Conservation (phyloP, 192 early-diverging fungal genomes). For the Pilaira anomala region DNA sequence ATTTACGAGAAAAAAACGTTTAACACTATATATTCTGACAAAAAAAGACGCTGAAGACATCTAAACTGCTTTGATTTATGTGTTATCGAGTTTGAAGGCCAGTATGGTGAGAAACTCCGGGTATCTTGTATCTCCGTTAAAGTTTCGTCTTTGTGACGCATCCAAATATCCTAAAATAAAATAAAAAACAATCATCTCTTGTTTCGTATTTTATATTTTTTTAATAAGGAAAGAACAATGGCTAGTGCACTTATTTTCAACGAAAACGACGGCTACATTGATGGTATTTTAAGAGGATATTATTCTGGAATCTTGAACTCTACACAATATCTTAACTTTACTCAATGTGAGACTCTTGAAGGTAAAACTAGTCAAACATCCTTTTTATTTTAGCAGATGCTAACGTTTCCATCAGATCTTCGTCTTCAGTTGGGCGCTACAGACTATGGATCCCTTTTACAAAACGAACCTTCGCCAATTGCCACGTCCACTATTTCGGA, state of each 20-base stretch:
- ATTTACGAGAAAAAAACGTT: too few species aligned
- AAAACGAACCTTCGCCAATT: slow-evolving; percentile 95
- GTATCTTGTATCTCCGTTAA: too few species aligned
- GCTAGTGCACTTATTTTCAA: slow-evolving; percentile 66
- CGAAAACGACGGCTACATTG: slow-evolving; percentile 86
- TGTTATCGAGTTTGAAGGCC: too few species aligned
- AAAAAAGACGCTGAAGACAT: too few species aligned
- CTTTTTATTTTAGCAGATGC: neutral
- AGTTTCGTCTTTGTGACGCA: too few species aligned
- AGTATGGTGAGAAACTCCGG: too few species aligned
- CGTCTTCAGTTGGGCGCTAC: slow-evolving; percentile 93
- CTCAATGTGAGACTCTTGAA: slow-evolving; percentile 97
- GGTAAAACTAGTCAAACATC: slow-evolving; percentile 43
- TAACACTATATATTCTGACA: too few species aligned
- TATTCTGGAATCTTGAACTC: slow-evolving; percentile 79
- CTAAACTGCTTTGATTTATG: too few species aligned
- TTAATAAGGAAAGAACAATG: slow-evolving; percentile 4
- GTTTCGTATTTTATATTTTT: too few species aligned
- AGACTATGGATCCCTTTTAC: slow-evolving; percentile 91
- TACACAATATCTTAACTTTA: slow-evolving; percentile 88
- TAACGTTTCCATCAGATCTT: slow-evolving; percentile 60
- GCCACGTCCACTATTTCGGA: slow-evolving; percentile 90
- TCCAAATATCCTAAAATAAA: too few species aligned
- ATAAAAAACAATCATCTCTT: too few species aligned
- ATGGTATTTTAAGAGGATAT: slow-evolving; percentile 94